Evolutionary conservation across 805 yeast species (phyloP).

Genomic region (Yamadazyma kitorensis): DNA sequence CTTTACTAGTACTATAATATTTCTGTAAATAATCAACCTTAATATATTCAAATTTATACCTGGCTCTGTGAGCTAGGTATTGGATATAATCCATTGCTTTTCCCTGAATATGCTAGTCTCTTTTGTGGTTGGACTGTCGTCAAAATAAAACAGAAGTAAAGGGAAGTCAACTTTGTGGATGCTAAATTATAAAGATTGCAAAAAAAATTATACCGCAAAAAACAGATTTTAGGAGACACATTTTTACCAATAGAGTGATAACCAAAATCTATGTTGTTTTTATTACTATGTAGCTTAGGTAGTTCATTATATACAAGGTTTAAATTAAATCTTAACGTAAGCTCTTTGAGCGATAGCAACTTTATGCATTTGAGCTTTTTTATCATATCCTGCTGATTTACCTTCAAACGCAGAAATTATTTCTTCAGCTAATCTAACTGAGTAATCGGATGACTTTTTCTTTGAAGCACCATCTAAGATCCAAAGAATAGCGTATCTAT

Average conservation of each 20-base stretch:
- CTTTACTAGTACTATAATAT: slow-evolving; percentile 36
- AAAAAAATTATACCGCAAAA: too few species aligned
- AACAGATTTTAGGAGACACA: too few species aligned
- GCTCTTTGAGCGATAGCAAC: slow-evolving; percentile 88
- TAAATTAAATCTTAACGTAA: slow-evolving; percentile 49
- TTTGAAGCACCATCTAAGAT: slow-evolving; percentile 79
- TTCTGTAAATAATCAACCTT: slow-evolving; percentile 33
- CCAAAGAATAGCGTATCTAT: slow-evolving; percentile 88
- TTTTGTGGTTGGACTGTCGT: not conserved
- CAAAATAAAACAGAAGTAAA: slow-evolving; percentile 11
- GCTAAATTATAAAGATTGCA: too few species aligned
- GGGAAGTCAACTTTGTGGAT: too few species aligned
- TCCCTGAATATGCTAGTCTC: not conserved
- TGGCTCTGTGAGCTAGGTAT: slow-evolving; percentile 20
- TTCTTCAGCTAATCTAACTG: slow-evolving; percentile 91
- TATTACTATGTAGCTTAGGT: too few species aligned
- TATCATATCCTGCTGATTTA: slow-evolving; percentile 78
- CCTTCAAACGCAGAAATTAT: slow-evolving; percentile 75
- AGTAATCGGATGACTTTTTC: slow-evolving; percentile 73
- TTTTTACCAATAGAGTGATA: too few species aligned
- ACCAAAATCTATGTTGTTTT: too few species aligned
- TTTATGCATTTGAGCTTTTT: slow-evolving; percentile 78
- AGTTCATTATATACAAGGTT: slow-evolving; percentile 8
- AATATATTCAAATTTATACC: slow-evolving; percentile 31
- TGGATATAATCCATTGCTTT: slow-evolving; percentile 9